Conservation (phyloP, 1,284 basidiomycete species). For the Lignosus rhinocerotis region DNA sequence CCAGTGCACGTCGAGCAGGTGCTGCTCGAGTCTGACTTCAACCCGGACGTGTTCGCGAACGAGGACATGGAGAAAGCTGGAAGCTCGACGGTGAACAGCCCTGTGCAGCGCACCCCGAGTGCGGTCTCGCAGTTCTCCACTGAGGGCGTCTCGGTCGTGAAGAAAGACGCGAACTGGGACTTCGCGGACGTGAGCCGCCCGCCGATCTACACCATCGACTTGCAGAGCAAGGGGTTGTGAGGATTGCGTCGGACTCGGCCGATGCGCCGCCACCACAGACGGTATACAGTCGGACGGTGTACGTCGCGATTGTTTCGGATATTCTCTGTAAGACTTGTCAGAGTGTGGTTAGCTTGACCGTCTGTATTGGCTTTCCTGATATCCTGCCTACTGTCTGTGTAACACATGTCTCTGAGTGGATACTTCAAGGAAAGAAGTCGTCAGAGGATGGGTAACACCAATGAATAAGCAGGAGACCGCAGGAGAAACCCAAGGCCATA, state of each 20-base stretch:
- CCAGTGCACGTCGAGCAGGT: slow-evolving; percentile 47
- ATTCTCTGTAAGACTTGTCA: too few species aligned
- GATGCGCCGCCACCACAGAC: not conserved
- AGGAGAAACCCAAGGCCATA: too few species aligned
- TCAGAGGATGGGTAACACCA: too few species aligned
- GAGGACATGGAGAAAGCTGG: slow-evolving; percentile 27
- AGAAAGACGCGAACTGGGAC: slow-evolving; percentile 29
- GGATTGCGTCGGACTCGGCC: not conserved
- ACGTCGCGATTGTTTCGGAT: too few species aligned
- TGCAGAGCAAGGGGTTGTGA: slow-evolving; percentile 8
- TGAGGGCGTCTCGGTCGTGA: slow-evolving; percentile 19
- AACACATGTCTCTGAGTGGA: too few species aligned
- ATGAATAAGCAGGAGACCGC: too few species aligned
- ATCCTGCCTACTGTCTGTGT: too few species aligned
- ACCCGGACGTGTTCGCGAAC: slow-evolving; percentile 45
- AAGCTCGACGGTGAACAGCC: slow-evolving; percentile 27
- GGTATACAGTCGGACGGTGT: not conserved
- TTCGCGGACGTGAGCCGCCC: slow-evolving; percentile 23
- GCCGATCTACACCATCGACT: slow-evolving; percentile 28
- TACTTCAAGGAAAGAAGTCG: too few species aligned
- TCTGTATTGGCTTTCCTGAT: too few species aligned
- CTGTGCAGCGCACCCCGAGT: slow-evolving; percentile 13
- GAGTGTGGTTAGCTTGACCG: too few species aligned
- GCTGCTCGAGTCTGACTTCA: slow-evolving; percentile 44
- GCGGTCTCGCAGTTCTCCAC: slow-evolving; percentile 14